These are phyloP conservation scores for Camellia lanceoleosa DNA, from an alignment of 148 eudicot genomes.

Conservation along the genomic window DNA sequence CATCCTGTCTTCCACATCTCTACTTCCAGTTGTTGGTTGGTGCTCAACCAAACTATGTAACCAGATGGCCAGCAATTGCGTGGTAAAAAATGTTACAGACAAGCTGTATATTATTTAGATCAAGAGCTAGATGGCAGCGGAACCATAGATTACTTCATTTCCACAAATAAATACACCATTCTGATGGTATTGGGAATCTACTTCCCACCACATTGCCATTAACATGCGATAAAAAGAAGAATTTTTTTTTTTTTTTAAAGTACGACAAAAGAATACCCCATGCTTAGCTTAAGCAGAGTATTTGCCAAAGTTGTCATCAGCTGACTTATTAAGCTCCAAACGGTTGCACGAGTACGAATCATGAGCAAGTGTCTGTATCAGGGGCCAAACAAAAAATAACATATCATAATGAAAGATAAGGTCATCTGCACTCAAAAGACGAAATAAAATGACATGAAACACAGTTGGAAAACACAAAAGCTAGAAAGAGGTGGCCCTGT, in stretches of 20 bases:
- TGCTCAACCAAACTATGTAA: neutral
- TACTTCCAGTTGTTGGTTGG: neutral
- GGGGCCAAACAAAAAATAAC: neutral
- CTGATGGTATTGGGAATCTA: neutral
- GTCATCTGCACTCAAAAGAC: neutral
- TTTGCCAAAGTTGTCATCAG: neutral
- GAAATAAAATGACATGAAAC: neutral
- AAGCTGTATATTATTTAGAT: slow-evolving; percentile 1
- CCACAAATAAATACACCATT: neutral
- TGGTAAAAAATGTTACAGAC: neutral
- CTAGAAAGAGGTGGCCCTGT: neutral
- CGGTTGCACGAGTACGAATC: slow-evolving; percentile 72
- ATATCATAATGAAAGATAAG: neutral
- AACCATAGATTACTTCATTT: neutral
- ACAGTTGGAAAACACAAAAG: neutral
- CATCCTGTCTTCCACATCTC: neutral
- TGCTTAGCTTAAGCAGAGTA: neutral
- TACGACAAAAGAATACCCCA: neutral
- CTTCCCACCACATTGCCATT: slow-evolving; percentile 1
- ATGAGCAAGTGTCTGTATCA: slow-evolving; percentile 86
- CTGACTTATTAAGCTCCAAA: slow-evolving; percentile 26
- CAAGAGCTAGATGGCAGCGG: neutral
- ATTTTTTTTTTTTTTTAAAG: no score
- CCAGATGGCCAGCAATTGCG: neutral
- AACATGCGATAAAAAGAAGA: neutral